A percentile compares a stretch with the other conserved stretches of the same genome.
phyloP scores from a whole-genome alignment of 2,329 filamentous ascomycete species.

The Colletotrichum scovillei region DNA sequence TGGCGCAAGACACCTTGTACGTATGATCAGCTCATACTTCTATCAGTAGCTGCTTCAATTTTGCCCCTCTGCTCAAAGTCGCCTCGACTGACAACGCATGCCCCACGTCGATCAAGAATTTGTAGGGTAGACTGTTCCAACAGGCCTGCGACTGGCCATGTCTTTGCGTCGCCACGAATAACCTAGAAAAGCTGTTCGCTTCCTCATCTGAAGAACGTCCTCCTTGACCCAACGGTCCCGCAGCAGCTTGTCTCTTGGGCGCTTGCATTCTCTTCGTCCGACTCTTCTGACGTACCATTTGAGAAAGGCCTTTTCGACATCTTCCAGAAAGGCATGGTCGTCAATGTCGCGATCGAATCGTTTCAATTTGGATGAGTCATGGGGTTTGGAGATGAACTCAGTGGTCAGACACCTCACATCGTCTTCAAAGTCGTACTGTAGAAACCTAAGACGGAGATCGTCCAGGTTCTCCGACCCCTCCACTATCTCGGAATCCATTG shows the following conservation, averaged over 20 bases:
- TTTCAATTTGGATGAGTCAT: slow-evolving; percentile 60
- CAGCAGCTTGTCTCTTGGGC: slow-evolving; percentile 86
- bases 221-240: slow-evolving; percentile 76
- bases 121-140: not conserved
- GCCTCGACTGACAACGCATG: not conserved
- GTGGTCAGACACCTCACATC: slow-evolving; percentile 31
- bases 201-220: slow-evolving; percentile 82
- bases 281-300: slow-evolving; percentile 63
- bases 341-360: slow-evolving; percentile 62
- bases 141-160: not conserved
- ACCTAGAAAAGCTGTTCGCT: slow-evolving; percentile 85
- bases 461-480: not conserved
- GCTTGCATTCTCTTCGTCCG: slow-evolving; percentile 76
- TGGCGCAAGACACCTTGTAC: not conserved
- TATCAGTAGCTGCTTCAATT: not conserved
- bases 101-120: not conserved
- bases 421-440: not conserved
- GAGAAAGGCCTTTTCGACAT: slow-evolving; percentile 54
- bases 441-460: not conserved
- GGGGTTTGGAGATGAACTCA: slow-evolving; percentile 58
- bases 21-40: not conserved
- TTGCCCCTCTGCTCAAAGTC: not conserved
- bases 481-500: slow-evolving; percentile 39
- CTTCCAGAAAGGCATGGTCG: slow-evolving; percentile 45
- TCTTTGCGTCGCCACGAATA: slow-evolving; percentile 83